Base-by-base conservation (phyloP, 371 early-diverging fungal genomes). In the Coemansia sp. region DNA sequence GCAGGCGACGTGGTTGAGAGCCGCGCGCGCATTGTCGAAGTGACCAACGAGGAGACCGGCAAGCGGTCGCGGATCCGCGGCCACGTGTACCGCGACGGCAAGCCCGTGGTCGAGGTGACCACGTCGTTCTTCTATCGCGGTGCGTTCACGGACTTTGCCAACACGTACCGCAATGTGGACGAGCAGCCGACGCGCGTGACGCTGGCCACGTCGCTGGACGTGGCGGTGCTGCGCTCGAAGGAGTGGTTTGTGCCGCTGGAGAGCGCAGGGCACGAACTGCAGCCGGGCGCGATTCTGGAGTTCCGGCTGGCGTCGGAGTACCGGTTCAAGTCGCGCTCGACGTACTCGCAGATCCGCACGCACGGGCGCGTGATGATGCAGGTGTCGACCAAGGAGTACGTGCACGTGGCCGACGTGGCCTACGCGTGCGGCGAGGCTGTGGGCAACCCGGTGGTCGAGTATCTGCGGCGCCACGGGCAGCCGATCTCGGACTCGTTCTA, bases 51-150 rank as follows among this genome's bases (percentile, higher is more conserved):
- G 55, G 69, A 67, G 49, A 84, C 90, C 66, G 97, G 97, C 58
- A 97, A 97, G 84, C 81, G 90, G 69, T 89, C 95, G 56, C 90
- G 91, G 67, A 94, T 95, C 77, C 89, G 88, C 85, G 95, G 90
- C 39, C 67, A 72, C 33, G 62, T 86, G 32, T 67, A 60, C 61
- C 78, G 81, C 67, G 66, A 77, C 32, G 81, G 80, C 51, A 61
- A 77, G 60, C 65, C 76, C 9, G 59, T 79, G 34, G 69, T 77
- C 47, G 68, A 77, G 55, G 64, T 79, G 34, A 72, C 68, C 16
- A 67, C 75, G 48, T 86, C 89, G 66, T 97, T 97, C 88, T 86
- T 97, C 83, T 93, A 93, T 84, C 92, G 97, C 70, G 97, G 96
- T 55, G 87, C 89, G 24, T 97, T 97, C 81, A 86, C 88, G 63